Base-by-base conservation (phyloP, 164 flowering plant genomes). In the Piper longum region DNA sequence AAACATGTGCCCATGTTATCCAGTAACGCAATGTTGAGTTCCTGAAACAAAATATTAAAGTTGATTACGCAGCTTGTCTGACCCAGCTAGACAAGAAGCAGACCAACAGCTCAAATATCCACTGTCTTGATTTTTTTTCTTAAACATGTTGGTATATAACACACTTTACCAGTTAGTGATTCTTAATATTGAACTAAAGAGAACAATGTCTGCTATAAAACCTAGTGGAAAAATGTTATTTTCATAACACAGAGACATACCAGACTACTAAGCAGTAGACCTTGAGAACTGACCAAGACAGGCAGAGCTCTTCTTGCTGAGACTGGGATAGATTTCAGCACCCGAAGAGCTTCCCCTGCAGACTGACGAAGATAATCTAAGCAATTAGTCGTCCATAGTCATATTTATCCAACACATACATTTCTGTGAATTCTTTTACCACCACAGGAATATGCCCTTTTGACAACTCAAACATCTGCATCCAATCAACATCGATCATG, bases 401-500 rank as follows among this genome's bases (percentile, higher is more conserved):
- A 71, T 67, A 18, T 67, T 70, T 39, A 41, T 55, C 59, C 39
- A 61, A 55, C 9, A n/a, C 59, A 11, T 52, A 14, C 2, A 7
- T 1, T 61, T 43, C 60, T 45, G 39, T 60, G 41, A 67, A 64
- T 9, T 63, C 51, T 60, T 60, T 77, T 70, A 19, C 66, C 19
- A 69, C 64, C 17, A 73, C 75, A 1, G 52, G 16, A 59, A 44
- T 65, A 41, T 60, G 57, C 63, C 66, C 66, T 72, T 77, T 81
- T 5, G 80, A 76, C 65, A 89, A 67, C 66, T 79, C 64, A 8
- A 87, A 67, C 67, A 92, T 88, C 74, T 83, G 75, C 56, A 92
- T 65, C 98, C 98, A 92, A 72, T 92, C 96, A 66, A 85, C 73
- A 68, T 92, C 96, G 56, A 78, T 60, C 98, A 92, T 87, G 74